These are phyloP conservation scores for Metschnikowia reukaufii DNA, from an alignment of 805 yeast genomes.

Conservation along the genomic window DNA sequence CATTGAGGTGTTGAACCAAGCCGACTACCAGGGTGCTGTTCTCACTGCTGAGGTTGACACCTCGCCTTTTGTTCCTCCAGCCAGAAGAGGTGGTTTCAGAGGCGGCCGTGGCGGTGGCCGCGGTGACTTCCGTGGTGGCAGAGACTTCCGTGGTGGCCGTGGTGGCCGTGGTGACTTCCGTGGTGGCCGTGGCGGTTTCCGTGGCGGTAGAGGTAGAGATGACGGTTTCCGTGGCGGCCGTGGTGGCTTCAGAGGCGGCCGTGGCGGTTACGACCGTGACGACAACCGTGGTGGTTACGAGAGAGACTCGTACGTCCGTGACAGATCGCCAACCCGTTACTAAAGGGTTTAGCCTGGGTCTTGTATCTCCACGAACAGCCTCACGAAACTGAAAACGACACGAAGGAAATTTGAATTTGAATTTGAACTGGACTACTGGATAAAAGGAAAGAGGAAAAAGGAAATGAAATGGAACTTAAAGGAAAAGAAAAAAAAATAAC, in stretches of 20 bases:
- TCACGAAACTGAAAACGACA: too few species aligned
- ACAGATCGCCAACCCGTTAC: slow-evolving; percentile 76
- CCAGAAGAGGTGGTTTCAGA: slow-evolving; percentile 47
- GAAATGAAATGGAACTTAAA: neutral
- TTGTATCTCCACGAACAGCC: too few species aligned
- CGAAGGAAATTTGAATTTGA: too few species aligned
- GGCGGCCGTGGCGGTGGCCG: slow-evolving; percentile 42
- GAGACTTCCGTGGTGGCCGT: slow-evolving; percentile 37
- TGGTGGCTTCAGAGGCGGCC: slow-evolving; percentile 39
- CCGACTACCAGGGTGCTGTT: slow-evolving; percentile 67
- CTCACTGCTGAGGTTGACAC: slow-evolving; percentile 79
- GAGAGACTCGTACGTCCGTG: slow-evolving; percentile 45
- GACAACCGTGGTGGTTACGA: slow-evolving; percentile 45
- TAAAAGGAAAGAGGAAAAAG: too few species aligned
- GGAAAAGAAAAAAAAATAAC: neutral
- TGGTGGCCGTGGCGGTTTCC: slow-evolving; percentile 42
- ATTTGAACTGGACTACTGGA: too few species aligned
- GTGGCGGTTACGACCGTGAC: slow-evolving; percentile 49
- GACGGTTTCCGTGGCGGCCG: slow-evolving; percentile 35
- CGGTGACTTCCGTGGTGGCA: slow-evolving; percentile 47
- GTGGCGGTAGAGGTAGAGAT: neutral
- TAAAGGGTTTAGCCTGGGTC: too few species aligned
- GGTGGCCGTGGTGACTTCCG: slow-evolving; percentile 30
- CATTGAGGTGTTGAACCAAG: slow-evolving; percentile 67
- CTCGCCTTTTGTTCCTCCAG: slow-evolving; percentile 55